Evolutionary conservation across 1,284 basidiomycete genomes (phyloP).

Genomic region (Cutaneotrichosporon cavernicola): DNA sequence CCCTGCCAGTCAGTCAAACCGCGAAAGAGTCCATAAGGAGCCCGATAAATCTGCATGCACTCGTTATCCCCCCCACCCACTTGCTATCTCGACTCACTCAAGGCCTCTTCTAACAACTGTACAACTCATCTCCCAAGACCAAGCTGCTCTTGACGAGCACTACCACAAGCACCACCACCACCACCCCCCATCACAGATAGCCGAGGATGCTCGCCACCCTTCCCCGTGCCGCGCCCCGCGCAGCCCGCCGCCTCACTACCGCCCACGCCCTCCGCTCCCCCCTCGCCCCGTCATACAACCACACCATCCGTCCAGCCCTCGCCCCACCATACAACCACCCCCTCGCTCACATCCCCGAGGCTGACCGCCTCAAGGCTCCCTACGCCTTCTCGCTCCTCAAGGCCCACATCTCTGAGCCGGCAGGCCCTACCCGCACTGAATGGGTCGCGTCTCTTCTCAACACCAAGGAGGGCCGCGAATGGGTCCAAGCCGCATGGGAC

Average conservation of each 20-base stretch:
- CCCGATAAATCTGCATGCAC: not conserved
- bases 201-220: slow-evolving; percentile 23
- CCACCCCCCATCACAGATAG: not conserved
- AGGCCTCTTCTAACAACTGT: not conserved
- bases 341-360: slow-evolving; percentile 11
- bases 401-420: slow-evolving; percentile 1
- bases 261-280: slow-evolving; percentile 20
- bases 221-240: slow-evolving; percentile 22
- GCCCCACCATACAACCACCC: slow-evolving; percentile 25
- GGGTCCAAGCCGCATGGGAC: slow-evolving; percentile 21
- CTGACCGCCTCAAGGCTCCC: slow-evolving; percentile 19
- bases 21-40: not conserved
- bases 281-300: slow-evolving; percentile 25
- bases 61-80: not conserved
- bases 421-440: slow-evolving; percentile 14
- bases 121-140: not conserved
- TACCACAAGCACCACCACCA: not conserved
- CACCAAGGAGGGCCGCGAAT: slow-evolving; percentile 20
- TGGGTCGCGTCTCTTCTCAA: slow-evolving; percentile 17
- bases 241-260: slow-evolving; percentile 26
- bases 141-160: not conserved
- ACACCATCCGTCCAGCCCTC: slow-evolving; percentile 20
- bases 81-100: not conserved
- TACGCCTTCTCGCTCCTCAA: slow-evolving; percentile 22
- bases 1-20: too few species aligned